Conservation (phyloP, 2,329 filamentous ascomycete genomes). For the Monosporascus sp. region DNA sequence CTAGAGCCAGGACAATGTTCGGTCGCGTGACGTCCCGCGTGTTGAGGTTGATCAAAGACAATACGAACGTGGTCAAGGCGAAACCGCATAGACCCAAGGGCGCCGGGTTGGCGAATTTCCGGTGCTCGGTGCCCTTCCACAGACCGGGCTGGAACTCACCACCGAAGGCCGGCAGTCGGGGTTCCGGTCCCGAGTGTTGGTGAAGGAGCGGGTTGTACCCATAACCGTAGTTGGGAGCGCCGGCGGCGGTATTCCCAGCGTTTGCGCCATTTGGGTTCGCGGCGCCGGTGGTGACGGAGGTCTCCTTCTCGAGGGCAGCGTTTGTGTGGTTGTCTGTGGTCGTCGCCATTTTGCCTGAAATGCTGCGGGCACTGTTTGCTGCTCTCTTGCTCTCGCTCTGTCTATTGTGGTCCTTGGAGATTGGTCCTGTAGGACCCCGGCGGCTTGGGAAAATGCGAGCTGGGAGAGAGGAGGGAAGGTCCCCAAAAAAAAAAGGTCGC, state of each 20-base stretch:
- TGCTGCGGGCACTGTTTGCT: neutral
- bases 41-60: slow-evolving; percentile 68
- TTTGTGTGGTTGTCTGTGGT: slow-evolving; percentile 10
- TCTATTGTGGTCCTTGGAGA: neutral
- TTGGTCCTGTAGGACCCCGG: neutral
- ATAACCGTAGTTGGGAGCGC: slow-evolving; percentile 27
- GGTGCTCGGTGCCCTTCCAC: slow-evolving; percentile 57
- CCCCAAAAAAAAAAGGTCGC: too few species aligned
- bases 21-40: slow-evolving; percentile 54
- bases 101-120: slow-evolving; percentile 75
- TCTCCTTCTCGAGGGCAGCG: slow-evolving; percentile 18
- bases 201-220: slow-evolving; percentile 36
- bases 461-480: neutral
- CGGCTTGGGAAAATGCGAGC: neutral
- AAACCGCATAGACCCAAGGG: slow-evolving; percentile 74
- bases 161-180: slow-evolving; percentile 56
- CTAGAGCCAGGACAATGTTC: slow-evolving; percentile 63
- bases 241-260: slow-evolving; percentile 10
- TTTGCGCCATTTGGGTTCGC: slow-evolving; percentile 2
- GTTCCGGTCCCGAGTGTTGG: slow-evolving; percentile 28
- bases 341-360: slow-evolving; percentile 12
- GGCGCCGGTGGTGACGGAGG: slow-evolving; percentile 9
- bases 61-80: slow-evolving; percentile 76
- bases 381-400: neutral
- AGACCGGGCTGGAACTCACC: slow-evolving; percentile 69